These are phyloP conservation scores for Geosiphon pyriformis DNA, from an alignment of 192 early-diverging fungal genomes.

Conservation along the genomic window DNA sequence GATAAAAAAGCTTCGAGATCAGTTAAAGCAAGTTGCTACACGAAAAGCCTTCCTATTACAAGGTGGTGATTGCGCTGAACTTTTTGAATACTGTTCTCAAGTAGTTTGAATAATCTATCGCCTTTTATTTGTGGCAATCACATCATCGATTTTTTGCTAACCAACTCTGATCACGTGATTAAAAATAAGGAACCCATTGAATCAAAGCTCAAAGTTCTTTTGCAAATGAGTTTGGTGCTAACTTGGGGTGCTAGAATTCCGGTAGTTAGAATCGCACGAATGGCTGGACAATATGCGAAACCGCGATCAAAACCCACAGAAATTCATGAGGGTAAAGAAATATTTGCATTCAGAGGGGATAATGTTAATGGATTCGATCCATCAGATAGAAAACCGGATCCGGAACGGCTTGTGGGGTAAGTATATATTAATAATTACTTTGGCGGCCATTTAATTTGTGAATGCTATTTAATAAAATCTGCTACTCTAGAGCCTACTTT, in stretches of 20 bases:
- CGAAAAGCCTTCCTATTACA: conserved; percentile 93
- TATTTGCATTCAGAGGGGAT: conserved; percentile 91
- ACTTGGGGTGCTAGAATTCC: conserved; percentile 90
- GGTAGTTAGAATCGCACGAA: conserved; percentile 93
- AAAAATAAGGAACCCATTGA: conserved; percentile 71
- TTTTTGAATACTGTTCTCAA: conserved; percentile 96
- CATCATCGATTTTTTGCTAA: background rate
- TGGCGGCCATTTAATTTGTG: too few species aligned
- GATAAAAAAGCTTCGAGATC: conserved; percentile 75
- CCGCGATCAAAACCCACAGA: conserved; percentile 91
- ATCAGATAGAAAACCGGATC: conserved; percentile 80
- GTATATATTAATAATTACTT: background rate
- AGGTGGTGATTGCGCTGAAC: conserved; percentile 98
- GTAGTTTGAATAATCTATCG: conserved; percentile 34
- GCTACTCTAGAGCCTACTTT: conserved; percentile 73
- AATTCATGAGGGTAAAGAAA: conserved; percentile 73
- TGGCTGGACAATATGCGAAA: conserved; percentile 99
- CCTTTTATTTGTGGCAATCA: too few species aligned
- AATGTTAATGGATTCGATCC: conserved; percentile 96
- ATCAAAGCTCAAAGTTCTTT: conserved; percentile 90
- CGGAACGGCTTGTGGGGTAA: conserved; percentile 79
- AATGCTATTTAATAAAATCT: background rate
- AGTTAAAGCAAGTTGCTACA: conserved; percentile 84
- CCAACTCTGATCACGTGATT: background rate
- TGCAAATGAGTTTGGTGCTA: conserved; percentile 96